phyloP scores from a whole-genome alignment of 345 rosid genomes.

The Gossypium bickii region DNA sequence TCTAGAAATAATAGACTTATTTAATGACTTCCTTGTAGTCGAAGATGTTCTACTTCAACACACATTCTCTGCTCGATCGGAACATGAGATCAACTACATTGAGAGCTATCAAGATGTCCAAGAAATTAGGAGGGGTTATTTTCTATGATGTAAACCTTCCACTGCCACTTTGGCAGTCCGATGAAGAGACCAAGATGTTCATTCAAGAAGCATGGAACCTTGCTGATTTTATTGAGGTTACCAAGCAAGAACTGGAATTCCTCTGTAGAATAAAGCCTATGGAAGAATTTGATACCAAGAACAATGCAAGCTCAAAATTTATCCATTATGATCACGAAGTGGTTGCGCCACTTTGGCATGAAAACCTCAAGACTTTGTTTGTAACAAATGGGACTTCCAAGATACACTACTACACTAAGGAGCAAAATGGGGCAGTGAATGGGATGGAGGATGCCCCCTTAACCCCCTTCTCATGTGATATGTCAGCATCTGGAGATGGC shows the following conservation, averaged over 20 bases:
- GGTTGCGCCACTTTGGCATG: conserved; percentile 76
- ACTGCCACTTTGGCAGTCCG: conserved; percentile 74
- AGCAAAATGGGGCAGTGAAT: conserved; percentile 63
- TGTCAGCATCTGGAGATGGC: conserved; percentile 96
- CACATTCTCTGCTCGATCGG: conserved; percentile 73
- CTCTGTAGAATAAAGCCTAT: conserved; percentile 59
- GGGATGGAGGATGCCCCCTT: conserved; percentile 84
- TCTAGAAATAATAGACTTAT: conserved; percentile 20
- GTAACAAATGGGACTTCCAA: conserved; percentile 90
- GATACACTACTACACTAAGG: conserved; percentile 80
- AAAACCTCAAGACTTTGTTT: conserved; percentile 68
- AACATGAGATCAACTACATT: conserved; percentile 66
- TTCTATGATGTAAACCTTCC: conserved; percentile 88
- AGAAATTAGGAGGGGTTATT: conserved; percentile 62
- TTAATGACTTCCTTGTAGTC: conserved; percentile 45
- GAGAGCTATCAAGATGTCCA: conserved; percentile 64
- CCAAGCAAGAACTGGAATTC: conserved; percentile 92
- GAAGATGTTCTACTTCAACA: conserved; percentile 78
- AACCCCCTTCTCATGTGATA: conserved; percentile 71
- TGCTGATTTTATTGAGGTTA: conserved; percentile 69
- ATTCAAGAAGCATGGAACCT: conserved; percentile 69
- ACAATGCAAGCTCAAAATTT: conserved; percentile 56
- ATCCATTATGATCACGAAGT: conserved; percentile 58
- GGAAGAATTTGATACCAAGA: conserved; percentile 68
- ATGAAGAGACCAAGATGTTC: conserved; percentile 62